Base-by-base conservation (phyloP, 2,329 filamentous ascomycete genomes). In the Colletotrichum salicis region DNA sequence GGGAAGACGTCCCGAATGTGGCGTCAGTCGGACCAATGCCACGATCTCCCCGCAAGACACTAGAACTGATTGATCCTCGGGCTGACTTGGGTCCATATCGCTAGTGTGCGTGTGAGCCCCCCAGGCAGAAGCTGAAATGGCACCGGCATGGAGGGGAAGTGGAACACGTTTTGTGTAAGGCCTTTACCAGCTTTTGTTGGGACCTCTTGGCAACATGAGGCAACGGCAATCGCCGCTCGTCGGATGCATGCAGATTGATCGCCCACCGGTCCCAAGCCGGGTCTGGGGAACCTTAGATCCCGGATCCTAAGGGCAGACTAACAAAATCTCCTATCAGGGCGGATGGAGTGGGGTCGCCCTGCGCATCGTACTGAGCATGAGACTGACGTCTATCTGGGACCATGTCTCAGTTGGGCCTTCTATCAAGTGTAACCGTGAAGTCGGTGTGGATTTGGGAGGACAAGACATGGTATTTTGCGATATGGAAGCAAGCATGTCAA, bases 291-390 rank as follows among this genome's bases (percentile, higher is more conserved):
- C 33, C 15, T 15, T 2, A 11, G 11, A 48, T 37, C 19, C 29
- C 15, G 27, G 48, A 35, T 55, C 19, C 11, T 7, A 33, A 64
- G 37, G 51, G 62, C n/a, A 27, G n/a, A 24, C 22, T 41, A 41
- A 41, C 35, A 41, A 54, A 10, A 24, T 1, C 68, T 71, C 64
- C 57, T 71, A 71, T 71, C 51, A 31, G 27, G 3, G 45, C 22
- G 2, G 41, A 45, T 19, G 41, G 41, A n/a, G 41, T n/a, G 41
- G 41, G 41, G 41, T n/a, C 15, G 51, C 22, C 63, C 2, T 19
- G 41, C 45, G 12, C 15, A n/a, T 27, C 61, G 33, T 10, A 27
- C 11, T 19, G 22, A 58, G 8, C 22, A 52, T 37, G 22, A 24
- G 6, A 13, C 48, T 48, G 35, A 51, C 29, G 48, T 55, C 19